Evolutionary conservation across 495 filamentous ascomycete genomes (phyloP).

Genomic region (Halenospora varia): DNA sequence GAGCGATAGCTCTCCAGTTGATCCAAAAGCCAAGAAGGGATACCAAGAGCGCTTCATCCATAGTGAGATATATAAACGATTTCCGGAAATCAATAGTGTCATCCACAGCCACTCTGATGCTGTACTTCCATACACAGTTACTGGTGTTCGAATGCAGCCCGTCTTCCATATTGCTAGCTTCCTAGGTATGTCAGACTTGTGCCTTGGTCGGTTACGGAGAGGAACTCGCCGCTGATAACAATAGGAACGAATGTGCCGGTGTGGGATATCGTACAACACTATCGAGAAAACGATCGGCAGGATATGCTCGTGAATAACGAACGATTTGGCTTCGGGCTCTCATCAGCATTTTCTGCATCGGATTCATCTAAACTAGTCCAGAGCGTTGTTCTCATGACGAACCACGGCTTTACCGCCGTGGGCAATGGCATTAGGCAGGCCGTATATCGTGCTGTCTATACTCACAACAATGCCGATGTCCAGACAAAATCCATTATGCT

Average conservation of each 20-base stretch:
- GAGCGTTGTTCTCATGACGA: conserved; percentile 41
- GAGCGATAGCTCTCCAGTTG: conserved; percentile 33
- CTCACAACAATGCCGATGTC: conserved; percentile 39
- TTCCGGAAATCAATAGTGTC: conserved; percentile 35
- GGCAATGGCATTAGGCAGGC: conserved; percentile 34
- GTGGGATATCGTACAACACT: conserved; percentile 32
- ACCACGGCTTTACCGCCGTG: conserved; percentile 43
- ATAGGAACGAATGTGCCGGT: conserved; percentile 29
- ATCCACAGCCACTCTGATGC: conserved; percentile 44
- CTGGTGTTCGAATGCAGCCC: conserved; percentile 34
- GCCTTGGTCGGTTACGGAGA: conserved; percentile 32
- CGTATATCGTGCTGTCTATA: conserved; percentile 42
- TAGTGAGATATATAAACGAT: conserved; percentile 45
- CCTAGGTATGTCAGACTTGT: not conserved
- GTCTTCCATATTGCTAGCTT: conserved; percentile 40
- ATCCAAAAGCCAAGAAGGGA: conserved; percentile 27
- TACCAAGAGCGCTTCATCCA: conserved; percentile 49
- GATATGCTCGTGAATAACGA: conserved; percentile 41
- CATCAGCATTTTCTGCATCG: conserved; percentile 14
- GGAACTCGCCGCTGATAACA: not conserved
- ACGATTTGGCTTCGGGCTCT: conserved; percentile 30
- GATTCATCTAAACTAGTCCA: conserved; percentile 13
- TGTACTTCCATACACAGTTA: conserved; percentile 43
- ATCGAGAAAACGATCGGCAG: conserved; percentile 19
- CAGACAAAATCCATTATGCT: conserved; percentile 31